Evolutionary conservation across 1,139 yeast species (phyloP).

Genomic region (Scheffersomyces insectosa): DNA sequence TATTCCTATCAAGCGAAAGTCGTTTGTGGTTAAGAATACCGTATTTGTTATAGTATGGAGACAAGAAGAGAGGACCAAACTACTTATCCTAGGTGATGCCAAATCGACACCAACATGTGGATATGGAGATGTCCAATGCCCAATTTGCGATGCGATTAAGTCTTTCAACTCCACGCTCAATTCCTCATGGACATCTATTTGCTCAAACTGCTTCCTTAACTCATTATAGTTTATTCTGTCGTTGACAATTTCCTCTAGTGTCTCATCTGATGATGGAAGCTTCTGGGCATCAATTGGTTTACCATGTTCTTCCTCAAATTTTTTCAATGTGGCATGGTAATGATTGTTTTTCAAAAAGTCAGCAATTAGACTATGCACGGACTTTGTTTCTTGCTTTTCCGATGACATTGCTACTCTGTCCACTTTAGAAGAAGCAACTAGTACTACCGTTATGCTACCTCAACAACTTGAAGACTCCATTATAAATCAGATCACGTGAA

Average conservation of each 20-base stretch:
- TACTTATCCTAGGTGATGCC: conserved; percentile 9
- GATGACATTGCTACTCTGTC: background rate
- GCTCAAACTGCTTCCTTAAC: conserved; percentile 12
- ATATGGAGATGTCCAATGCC: conserved; percentile 38
- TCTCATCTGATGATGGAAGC: conserved; percentile 35
- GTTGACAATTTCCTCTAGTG: conserved; percentile 48
- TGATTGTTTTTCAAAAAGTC: conserved; percentile 53
- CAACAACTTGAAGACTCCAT: conserved; percentile 12
- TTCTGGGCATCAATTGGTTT: conserved; percentile 25
- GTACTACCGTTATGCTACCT: background rate
- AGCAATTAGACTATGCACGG: conserved; percentile 47
- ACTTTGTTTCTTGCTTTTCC: conserved; percentile 11
- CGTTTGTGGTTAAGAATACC: conserved; percentile 28
- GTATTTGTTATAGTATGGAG: conserved; percentile 9
- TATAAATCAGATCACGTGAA: background rate
- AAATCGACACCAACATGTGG: conserved; percentile 15
- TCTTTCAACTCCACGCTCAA: conserved; percentile 7
- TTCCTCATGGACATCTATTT: conserved; percentile 8
- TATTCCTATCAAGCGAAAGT: conserved; percentile 22
- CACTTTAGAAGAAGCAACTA: too few relatives aligned
- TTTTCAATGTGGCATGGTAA: conserved; percentile 42
- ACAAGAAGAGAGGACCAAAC: conserved; percentile 27
- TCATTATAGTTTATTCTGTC: conserved; percentile 48
- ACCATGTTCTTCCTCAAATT: conserved; percentile 51
- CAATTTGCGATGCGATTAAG: conserved; percentile 26